Base-by-base conservation (phyloP, 192 early-diverging fungal species). In the Backusella mclennaniae region DNA sequence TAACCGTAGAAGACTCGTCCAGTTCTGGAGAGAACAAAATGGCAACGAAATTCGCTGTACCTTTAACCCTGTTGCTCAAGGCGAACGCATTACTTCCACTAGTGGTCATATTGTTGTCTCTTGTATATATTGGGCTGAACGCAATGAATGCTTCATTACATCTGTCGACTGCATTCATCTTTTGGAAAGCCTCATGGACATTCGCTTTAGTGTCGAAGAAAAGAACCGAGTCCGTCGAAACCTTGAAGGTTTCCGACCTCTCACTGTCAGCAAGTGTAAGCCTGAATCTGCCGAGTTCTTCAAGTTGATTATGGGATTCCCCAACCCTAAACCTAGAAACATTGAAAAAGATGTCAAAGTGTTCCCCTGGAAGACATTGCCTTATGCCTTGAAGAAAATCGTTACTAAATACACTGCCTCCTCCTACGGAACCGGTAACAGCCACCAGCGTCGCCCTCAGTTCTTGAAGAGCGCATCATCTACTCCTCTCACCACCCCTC, bases 321-420 rank as follows among this genome's bases (percentile, higher is more conserved):
- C 89, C 6, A 90, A 91, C 73, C 93, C 94, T 42, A 93, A 90
- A 84, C 94, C 94, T 21, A 84, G 94, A 59, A 94, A 94, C 81
- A 94, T 93, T 72, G 93, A 93, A 84, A 95, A 95, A 82, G 93
- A 95, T 66, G 89, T 95, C 85, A 95, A 95, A 74, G 92, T 95
- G 3, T 95, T 92, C 77, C 86, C 89, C 3, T 95, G 94, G 94
- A 86, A 89, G 69, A 86, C 89, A 0, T 78, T 95, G 7, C 80
- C 87, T 9, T 80, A 87, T 41, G 93, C 91, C 0, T 83, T 94
- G 63, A 89, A 91, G 68, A 95, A 95, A 74, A 93, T 95, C 71
- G 88, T 93, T 23, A 84, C 84, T 63, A 95, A 94, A 76, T 92
- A 92, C 69, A 89, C 86, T 41, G 74, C 74, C 23, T 44, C 70